Conservation (phyloP, 164 flowering plant species). For the Liquidambar formosana region DNA sequence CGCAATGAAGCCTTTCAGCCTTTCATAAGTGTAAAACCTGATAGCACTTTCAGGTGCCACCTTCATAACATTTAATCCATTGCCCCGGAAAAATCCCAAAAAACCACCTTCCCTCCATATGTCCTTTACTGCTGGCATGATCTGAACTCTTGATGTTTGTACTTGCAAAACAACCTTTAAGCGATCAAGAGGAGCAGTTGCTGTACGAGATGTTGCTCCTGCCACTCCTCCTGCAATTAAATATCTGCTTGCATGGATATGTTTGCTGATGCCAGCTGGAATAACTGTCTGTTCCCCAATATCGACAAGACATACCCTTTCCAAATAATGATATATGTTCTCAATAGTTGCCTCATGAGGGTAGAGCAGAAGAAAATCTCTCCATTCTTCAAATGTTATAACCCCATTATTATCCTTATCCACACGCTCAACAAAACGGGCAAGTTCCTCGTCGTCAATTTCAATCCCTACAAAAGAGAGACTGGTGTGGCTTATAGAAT, state of each 20-base stretch:
- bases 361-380: conserved; percentile 94
- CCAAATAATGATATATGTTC: conserved; percentile 87
- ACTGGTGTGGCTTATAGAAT: conserved; percentile 33
- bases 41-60: conserved; percentile 99
- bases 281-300: conserved; percentile 95
- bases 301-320: conserved; percentile 93
- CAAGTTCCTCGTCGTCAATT: conserved; percentile 90
- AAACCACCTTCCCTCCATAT: conserved; percentile 80
- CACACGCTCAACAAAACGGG: conserved; percentile 89
- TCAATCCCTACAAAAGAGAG: conserved; percentile 77
- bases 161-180: conserved; percentile 88
- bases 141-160: conserved; percentile 55
- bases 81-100: conserved; percentile 86
- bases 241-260: conserved; percentile 74
- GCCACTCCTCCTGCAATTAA: conserved; percentile 95
- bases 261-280: conserved; percentile 87
- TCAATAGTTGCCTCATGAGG: conserved; percentile 96
- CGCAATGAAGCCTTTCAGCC: conserved; percentile 60
- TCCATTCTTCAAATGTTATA: conserved; percentile 98
- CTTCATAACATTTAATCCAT: conserved; percentile 92
- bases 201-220: conserved; percentile 95
- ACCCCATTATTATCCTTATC: conserved; percentile 96
- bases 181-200: conserved; percentile 97
- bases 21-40: conserved; percentile 82
- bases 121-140: conserved; percentile 62